Conservation (phyloP, 2,329 filamentous ascomycete species). For the Dryadomyces quercivorus region DNA sequence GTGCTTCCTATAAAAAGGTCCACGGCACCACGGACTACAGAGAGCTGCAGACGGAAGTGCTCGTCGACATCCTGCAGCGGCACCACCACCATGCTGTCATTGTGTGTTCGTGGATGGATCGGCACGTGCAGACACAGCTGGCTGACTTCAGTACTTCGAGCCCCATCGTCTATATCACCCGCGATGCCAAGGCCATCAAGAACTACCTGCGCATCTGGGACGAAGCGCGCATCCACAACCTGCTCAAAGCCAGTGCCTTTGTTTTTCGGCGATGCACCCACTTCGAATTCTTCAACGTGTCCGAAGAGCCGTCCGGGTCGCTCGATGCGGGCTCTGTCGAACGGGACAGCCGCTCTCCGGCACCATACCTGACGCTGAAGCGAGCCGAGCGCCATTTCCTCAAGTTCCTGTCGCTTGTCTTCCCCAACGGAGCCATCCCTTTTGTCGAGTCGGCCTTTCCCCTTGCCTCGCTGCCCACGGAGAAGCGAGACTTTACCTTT, state of each 20-base stretch:
- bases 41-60: constrained; percentile 46
- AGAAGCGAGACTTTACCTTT: constrained; percentile 46
- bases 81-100: constrained; percentile 52
- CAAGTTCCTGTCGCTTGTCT: constrained; percentile 45
- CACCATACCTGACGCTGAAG: constrained; percentile 35
- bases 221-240: constrained; percentile 36
- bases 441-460: constrained; percentile 48
- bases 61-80: constrained; percentile 45
- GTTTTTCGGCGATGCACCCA: constrained; percentile 53
- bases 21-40: constrained; percentile 51
- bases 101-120: constrained; percentile 55
- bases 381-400: constrained; percentile 47
- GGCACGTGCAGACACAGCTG: constrained; percentile 43
- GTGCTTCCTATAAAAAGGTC: constrained; percentile 45
- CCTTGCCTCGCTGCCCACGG: constrained; percentile 42
- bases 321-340: not conserved
- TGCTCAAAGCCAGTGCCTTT: constrained; percentile 39
- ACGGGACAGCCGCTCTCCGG: constrained; percentile 29
- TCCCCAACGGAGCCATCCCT: constrained; percentile 36
- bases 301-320: constrained; percentile 19
- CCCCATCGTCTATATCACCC: constrained; percentile 56
- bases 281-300: constrained; percentile 59
- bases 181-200: constrained; percentile 50
- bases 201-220: constrained; percentile 30
- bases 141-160: constrained; percentile 49